A percentile compares a stretch with the other conserved stretches of the same genome.
Conservation (phyloP, 1,284 basidiomycete genomes). For the Rhodotorula sp. region DNA sequence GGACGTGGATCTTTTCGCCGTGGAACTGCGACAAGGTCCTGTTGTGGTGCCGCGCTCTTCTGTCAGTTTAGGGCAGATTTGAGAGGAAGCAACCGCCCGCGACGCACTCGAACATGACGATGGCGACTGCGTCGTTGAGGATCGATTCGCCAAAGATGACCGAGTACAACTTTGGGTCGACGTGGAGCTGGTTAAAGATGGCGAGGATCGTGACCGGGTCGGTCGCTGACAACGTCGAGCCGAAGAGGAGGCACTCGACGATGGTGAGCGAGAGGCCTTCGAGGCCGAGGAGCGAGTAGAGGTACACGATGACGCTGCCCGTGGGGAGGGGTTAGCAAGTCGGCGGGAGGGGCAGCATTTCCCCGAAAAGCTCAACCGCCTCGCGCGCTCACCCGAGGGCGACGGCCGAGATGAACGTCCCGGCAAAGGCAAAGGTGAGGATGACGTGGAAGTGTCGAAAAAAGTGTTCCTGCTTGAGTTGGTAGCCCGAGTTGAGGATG, state of each 20-base stretch:
- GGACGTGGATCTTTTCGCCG: constrained; percentile 80
- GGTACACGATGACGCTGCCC: constrained; percentile 83
- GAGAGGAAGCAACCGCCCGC: neutral
- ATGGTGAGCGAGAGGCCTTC: constrained; percentile 77
- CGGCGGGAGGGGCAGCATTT: too few species aligned
- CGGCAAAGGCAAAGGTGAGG: constrained; percentile 91
- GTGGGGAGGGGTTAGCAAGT: neutral
- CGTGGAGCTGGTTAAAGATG: constrained; percentile 98
- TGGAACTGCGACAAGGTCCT: constrained; percentile 88
- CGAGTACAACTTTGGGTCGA: constrained; percentile 95
- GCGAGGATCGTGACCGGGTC: constrained; percentile 98
- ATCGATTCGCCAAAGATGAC: constrained; percentile 98
- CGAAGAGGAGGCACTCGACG: constrained; percentile 93
- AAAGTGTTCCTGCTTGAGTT: constrained; percentile 96
- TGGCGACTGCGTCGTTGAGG: constrained; percentile 97
- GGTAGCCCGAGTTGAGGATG: constrained; percentile 96
- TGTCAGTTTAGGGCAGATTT: neutral
- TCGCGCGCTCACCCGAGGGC: constrained; percentile 92
- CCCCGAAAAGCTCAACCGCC: too few species aligned
- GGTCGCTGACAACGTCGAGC: constrained; percentile 93
- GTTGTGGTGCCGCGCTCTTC: neutral
- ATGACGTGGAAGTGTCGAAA: constrained; percentile 95
- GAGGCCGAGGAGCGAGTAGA: constrained; percentile 88
- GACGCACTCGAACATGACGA: constrained; percentile 99
- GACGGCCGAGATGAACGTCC: constrained; percentile 94